Base-by-base conservation (phyloP, 768 basidiomycete species). In the Tremella yokohamensis region DNA sequence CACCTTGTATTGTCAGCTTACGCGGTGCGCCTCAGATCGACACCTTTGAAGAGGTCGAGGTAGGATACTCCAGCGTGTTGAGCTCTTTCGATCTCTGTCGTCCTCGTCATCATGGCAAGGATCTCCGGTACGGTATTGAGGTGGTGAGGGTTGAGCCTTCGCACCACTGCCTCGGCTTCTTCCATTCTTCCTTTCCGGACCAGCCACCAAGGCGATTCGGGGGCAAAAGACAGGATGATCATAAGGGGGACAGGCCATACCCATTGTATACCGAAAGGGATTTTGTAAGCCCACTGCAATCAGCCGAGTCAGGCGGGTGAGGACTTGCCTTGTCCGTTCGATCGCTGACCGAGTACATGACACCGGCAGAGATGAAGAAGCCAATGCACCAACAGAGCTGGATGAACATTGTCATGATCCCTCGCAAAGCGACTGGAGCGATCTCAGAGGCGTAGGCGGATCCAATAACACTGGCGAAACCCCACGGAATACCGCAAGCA, bases 321-420 rank as follows among this genome's bases (percentile, higher is more conserved):
- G 63, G 63, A 47, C 64, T 54, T 38, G 29, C 29, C 4, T 34
- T 6, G 29, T 34, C 29, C 6, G 29, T 34, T 60, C 66, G 70
- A n/a, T 69, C 68, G 25, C 47, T 47, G 22, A 54, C 12, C 39
- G 52, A 63, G 2, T 19, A 29, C 22, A 74, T 70, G 0, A 65
- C 74, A n/a, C 66, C 69, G 20, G 70, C 70, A 48, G 52, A 52
- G 54, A 76, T 69, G 52, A 76, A 64, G 58, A 60, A 61, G 9
- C 74, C 74, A 52, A 74, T 62, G n/a, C 69, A 66, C 74, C 74
- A 76, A 61, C 68, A 76, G 45, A 70, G 56, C 54, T 76, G 71
- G n/a, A 69, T 39, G 19, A 71, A 58, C 48, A 66, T 68, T 15
- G 70, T 74, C 3, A 70, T 65, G 6, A 66, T 64, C 0, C 63